Base-by-base conservation (phyloP, 2,329 filamentous ascomycete genomes). In the Chaetomium strumarium region DNA sequence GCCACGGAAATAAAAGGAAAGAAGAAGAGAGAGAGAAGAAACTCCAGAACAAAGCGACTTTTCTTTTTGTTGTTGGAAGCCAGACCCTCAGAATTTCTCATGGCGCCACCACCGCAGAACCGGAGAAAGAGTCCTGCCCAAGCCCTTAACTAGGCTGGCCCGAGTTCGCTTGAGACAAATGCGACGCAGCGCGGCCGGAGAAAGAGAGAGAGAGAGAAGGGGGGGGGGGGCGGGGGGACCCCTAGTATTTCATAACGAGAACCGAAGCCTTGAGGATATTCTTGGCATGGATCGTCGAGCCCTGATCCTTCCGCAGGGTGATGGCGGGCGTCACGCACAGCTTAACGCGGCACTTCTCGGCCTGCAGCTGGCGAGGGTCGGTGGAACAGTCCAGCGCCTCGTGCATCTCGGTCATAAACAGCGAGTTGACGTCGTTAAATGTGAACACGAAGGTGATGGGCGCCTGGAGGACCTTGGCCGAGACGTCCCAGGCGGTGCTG, bases 311-410 rank as follows among this genome's bases (percentile, higher is more conserved):
- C 31, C 77, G 71, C 59, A 78, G 72, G 2, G 76, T 80, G 42
- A 81, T 72, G 9, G 75, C 72, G 1, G 79, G 79, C 0, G 78
- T 80, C 5, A 78, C 74, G 29, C 78, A 75, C 1, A 80, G 68
- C 49, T 75, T 73, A n/a, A 82, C 64, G 5, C 78, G 73, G 66
- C 70, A 75, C 60, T 80, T 76, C 59, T 71, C 70, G 6, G 70
- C 66, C 66, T 80, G 76, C 17, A 81, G 64, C 47, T 73, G 67
- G 50, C 69, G 63, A 0, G 71, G 67, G 34, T 74, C 68, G 29
- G 67, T 60, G 34, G 62, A 57, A 20, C 70, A 69, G 64, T 77
- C 77, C 55, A 77, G 49, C 58, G 72, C 42, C 68, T 65, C 73
- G 77, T 82, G 58, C 2, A 67, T 71, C 58, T 75, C 69, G 52